Evolutionary conservation across 805 yeast species (phyloP), one percentile per base, ranked within the genome.

Genomic region (Wickerhamomyces queroliae): DNA sequence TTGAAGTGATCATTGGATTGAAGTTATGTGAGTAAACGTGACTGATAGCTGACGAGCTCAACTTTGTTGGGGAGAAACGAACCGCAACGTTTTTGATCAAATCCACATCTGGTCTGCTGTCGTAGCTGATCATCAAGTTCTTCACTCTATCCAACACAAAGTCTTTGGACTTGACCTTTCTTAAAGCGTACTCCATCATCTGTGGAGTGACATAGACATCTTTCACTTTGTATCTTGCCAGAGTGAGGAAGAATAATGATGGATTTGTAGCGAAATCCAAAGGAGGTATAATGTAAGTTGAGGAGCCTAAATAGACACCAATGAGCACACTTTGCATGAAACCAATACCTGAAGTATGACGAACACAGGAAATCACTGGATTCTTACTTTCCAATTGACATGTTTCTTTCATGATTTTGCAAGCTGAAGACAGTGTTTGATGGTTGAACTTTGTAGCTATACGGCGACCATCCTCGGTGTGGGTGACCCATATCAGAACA

Each of bases 321-420:
- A 93, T 58, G 27, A 90, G 61, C 39, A 80, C 79, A n/a, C 95
- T 74, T 58, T 88, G 91, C 21, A 93, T 63, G 56, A 93, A 90
- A 0, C 99, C 99, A 21, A 91, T 60, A 0, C 97, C 97, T 2
- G 74, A 63, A 2, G 87, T 76, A 49, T 90, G 91, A 33, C 95
- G 76, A 8, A 87, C 95, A 59, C 96, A 80, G 0, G 96, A 95
- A 31, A 91, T 69, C 7, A 93, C 67, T 0, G 96, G 82, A 30
- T 78, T 75, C 25, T 74, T 71, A 29, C 84, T 74, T 12, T 81
- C 72, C 62, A 93, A 69, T 44, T 87, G 91, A 53, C 96, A 86
- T 0, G 98, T 91, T 56, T 91, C 97, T 50, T 93, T 91, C 54
- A 88, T 73, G 17, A 86, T 84, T 52, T 90, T 88, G 61, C 97